Conservation (phyloP, 768 basidiomycete genomes). For the Suillus variegatus region DNA sequence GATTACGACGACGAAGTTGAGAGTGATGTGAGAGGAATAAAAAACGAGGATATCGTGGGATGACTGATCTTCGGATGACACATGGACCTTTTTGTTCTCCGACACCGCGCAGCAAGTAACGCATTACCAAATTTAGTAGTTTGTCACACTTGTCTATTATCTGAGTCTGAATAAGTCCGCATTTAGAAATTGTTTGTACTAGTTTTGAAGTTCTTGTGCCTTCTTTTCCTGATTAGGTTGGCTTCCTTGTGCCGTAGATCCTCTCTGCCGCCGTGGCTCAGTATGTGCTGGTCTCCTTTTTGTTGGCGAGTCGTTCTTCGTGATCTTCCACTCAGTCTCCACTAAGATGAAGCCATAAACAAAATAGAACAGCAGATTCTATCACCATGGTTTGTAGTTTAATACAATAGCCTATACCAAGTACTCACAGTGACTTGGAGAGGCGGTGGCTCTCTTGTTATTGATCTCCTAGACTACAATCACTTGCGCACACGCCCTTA, state of each 20-base stretch:
- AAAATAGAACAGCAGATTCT: background rate
- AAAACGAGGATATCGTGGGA: slow-evolving; percentile 32
- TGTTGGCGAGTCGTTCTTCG: background rate
- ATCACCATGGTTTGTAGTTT: background rate
- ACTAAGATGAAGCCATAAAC: background rate
- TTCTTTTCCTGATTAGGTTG: slow-evolving; percentile 10
- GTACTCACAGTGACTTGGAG: background rate
- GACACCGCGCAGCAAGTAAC: slow-evolving; percentile 30
- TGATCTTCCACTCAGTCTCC: slow-evolving; percentile 1
- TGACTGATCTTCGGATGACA: slow-evolving; percentile 17
- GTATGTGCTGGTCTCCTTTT: background rate
- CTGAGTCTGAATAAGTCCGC: slow-evolving; percentile 30
- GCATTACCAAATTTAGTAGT: slow-evolving; percentile 16
- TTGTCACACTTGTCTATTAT: slow-evolving; percentile 9
- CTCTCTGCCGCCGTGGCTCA: background rate
- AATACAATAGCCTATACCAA: slow-evolving; percentile 2
- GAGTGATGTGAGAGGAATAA: slow-evolving; percentile 17
- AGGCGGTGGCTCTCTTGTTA: background rate
- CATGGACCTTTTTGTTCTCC: slow-evolving; percentile 37
- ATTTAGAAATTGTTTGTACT: slow-evolving; percentile 19
- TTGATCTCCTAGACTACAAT: slow-evolving; percentile 15
- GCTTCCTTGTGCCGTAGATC: slow-evolving; percentile 1
- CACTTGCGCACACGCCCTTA: slow-evolving; percentile 9
- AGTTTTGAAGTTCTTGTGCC: slow-evolving; percentile 7
- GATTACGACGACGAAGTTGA: background rate